Evolutionary conservation across 805 yeast species (phyloP).

Genomic region (Tetrapisispora iriomotensis): DNA sequence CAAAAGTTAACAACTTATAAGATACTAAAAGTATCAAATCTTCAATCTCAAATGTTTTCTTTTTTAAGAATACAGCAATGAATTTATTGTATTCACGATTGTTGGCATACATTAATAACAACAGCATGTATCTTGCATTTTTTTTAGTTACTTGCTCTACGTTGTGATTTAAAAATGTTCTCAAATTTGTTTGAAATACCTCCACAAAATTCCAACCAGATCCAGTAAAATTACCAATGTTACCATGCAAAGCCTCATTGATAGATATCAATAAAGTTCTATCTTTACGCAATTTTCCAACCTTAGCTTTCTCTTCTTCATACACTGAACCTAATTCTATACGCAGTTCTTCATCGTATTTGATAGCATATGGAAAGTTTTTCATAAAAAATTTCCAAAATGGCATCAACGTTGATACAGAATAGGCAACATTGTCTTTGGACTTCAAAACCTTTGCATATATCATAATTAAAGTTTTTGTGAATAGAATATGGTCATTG

Average conservation of each 20-base stretch:
- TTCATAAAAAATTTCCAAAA: conserved; percentile 29
- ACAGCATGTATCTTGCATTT: conserved; percentile 13
- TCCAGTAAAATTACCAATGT: not conserved
- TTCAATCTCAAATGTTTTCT: conserved; percentile 17
- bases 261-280: conserved; percentile 9
- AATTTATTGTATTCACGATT: conserved; percentile 24
- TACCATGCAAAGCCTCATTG: conserved; percentile 6
- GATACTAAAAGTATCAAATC: conserved; percentile 19
- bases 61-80: conserved; percentile 25
- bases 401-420: conserved; percentile 20
- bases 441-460: conserved; percentile 17
- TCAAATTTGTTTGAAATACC: conserved; percentile 23
- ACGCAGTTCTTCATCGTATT: conserved; percentile 22
- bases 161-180: conserved; percentile 9
- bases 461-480: conserved; percentile 24
- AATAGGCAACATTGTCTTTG: conserved; percentile 16
- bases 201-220: conserved; percentile 18
- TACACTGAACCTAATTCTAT: conserved; percentile 19
- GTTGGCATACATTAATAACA: conserved; percentile 16
- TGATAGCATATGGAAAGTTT: conserved; percentile 21
- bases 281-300: conserved; percentile 15
- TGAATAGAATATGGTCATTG: conserved; percentile 30
- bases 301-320: conserved; percentile 23
- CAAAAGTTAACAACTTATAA: conserved; percentile 21
- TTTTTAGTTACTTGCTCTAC: conserved; percentile 5